Conservation (phyloP, 2,329 filamentous ascomycete genomes). For the Xylaria sp. region DNA sequence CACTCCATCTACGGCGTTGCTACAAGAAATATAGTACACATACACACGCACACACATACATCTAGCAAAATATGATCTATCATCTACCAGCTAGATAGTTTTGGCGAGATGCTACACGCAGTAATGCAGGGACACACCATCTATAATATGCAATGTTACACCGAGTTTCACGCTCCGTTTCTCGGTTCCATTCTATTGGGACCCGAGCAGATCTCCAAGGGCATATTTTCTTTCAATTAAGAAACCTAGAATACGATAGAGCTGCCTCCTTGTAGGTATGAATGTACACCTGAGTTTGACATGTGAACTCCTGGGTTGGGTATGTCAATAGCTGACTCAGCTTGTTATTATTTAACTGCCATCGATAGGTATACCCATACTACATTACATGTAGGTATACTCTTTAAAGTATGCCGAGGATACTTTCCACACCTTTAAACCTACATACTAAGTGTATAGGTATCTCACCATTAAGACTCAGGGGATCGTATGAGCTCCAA, state of each 20-base stretch:
- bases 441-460: too few species aligned
- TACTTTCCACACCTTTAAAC: not conserved
- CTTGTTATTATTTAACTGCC: not conserved
- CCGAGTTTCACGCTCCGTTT: not conserved
- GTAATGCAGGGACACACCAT: not conserved
- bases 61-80: not conserved
- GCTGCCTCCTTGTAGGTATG: not conserved
- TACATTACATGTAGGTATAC: too few species aligned
- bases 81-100: not conserved
- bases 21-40: too few species aligned
- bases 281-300: not conserved
- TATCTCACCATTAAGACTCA: not conserved
- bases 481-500: not conserved
- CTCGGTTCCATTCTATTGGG: conserved; percentile 13
- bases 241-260: not conserved
- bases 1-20: not conserved
- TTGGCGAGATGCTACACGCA: not conserved
- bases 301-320: not conserved
- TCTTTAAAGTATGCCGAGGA: not conserved
- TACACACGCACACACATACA: not conserved
- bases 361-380: too few species aligned
- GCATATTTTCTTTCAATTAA: not conserved
- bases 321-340: not conserved
- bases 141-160: conserved; percentile 11
- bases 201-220: not conserved